A percentile compares a stretch with the other conserved stretches of the same genome.
Conservation (phyloP, 2,329 filamentous ascomycete genomes). For the Atkinsonella texensis region DNA sequence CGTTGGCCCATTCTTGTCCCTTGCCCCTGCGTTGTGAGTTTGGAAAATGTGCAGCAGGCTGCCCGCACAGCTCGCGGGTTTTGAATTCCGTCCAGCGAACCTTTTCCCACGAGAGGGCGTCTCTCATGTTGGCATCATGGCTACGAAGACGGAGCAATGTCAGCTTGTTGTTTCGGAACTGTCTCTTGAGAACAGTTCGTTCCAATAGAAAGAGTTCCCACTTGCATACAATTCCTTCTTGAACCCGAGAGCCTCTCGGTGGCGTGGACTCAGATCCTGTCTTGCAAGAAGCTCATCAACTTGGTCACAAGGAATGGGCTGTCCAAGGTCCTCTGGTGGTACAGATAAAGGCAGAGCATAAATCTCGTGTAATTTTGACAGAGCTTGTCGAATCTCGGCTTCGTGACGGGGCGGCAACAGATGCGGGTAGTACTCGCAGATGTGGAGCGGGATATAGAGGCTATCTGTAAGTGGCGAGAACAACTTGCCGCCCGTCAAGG, state of each 20-base stretch:
- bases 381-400: not conserved
- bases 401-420: not conserved
- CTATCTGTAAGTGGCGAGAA: not conserved
- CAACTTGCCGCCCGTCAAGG: not conserved
- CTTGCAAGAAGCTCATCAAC: not conserved
- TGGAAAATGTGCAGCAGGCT: not conserved
- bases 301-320: not conserved
- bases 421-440: conserved; percentile 1
- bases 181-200: no score
- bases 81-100: not conserved
- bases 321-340: not conserved
- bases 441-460: not conserved
- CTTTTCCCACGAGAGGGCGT: not conserved
- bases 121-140: not conserved
- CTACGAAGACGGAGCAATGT: not conserved
- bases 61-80: not conserved
- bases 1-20: not conserved
- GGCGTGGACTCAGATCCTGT: not conserved
- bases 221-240: not conserved
- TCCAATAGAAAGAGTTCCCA: not conserved
- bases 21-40: not conserved
- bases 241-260: not conserved
- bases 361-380: not conserved
- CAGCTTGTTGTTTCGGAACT: no score
- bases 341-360: not conserved